Percentiles rank a stretch among this genome's conserved stretches.
Conservation (phyloP, 2,329 filamentous ascomycete species). For the Paecilomyces variotii region DNA sequence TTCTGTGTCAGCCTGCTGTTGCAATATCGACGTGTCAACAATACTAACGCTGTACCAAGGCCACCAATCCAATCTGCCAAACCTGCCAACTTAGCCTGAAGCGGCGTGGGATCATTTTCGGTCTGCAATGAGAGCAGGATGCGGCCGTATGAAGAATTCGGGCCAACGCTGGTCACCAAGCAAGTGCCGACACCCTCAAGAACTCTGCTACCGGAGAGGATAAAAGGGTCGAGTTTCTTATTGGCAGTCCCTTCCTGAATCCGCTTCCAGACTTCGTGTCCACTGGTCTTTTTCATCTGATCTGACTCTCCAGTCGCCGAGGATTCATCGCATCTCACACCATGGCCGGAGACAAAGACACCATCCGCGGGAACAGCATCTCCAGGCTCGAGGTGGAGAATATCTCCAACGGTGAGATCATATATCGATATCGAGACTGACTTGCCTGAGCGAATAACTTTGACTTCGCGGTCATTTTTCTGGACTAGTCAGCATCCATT, state of each 20-base stretch:
- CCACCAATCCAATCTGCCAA: constrained; percentile 73
- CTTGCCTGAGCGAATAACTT: constrained; percentile 57
- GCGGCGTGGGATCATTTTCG: constrained; percentile 64
- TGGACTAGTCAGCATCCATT: constrained; percentile 31
- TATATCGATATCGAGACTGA: constrained; percentile 54
- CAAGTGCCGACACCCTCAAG: constrained; percentile 71
- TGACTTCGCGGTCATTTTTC: constrained; percentile 59
- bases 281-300: constrained; percentile 58
- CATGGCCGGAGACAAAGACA: constrained; percentile 49
- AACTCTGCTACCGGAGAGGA: constrained; percentile 74
- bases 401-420: constrained; percentile 58
- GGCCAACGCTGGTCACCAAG: constrained; percentile 64
- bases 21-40: too few species aligned
- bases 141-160: constrained; percentile 67
- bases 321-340: constrained; percentile 55
- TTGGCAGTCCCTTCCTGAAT: constrained; percentile 46
- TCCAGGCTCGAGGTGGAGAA: constrained; percentile 57
- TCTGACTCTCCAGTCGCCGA: constrained; percentile 60
- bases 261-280: constrained; percentile 50
- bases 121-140: constrained; percentile 68
- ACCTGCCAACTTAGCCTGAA: constrained; percentile 67
- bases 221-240: constrained; percentile 57
- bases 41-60: constrained; percentile 55
- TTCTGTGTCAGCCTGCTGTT: constrained; percentile 6
- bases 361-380: constrained; percentile 58